phyloP scores from a whole-genome alignment of 1,284 basidiomycete genomes.

The Cutaneotrichosporon daszewskae region DNA sequence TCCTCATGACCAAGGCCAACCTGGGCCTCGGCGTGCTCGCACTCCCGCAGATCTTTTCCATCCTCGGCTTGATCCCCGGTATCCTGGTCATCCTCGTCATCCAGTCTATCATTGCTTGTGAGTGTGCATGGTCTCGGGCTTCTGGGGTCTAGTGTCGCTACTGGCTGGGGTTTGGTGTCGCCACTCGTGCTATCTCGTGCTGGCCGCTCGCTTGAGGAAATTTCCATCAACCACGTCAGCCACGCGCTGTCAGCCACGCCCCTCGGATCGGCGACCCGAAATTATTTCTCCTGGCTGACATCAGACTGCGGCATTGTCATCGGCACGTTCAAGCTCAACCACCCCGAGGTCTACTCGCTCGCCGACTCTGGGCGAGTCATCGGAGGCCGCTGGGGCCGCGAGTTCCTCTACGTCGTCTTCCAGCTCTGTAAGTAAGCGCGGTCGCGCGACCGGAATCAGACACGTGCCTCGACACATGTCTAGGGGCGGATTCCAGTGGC shows the following conservation, averaged over 20 bases:
- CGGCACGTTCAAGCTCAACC: slow-evolving; percentile 24
- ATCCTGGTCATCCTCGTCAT: slow-evolving; percentile 29
- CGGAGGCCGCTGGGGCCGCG: slow-evolving; percentile 18
- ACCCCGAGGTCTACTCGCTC: slow-evolving; percentile 23
- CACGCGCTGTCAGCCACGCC: too few relatives aligned
- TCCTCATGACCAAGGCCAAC: slow-evolving; percentile 31
- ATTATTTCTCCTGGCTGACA: too few relatives aligned
- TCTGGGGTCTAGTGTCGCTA: too few relatives aligned
- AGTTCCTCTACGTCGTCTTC: slow-evolving; percentile 12
- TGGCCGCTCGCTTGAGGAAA: too few relatives aligned
- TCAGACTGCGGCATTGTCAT: slow-evolving; percentile 15
- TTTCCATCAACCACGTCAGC: too few relatives aligned
- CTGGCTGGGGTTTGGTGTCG: too few relatives aligned
- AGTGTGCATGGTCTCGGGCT: slow-evolving; percentile 14
- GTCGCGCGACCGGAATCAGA: too few relatives aligned
- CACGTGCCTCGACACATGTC: too few relatives aligned
- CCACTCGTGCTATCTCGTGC: too few relatives aligned
- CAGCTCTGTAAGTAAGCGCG: slow-evolving; percentile 5
- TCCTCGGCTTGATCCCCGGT: slow-evolving; percentile 34
- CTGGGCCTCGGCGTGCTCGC: slow-evolving; percentile 38
- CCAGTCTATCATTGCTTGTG: slow-evolving; percentile 31
- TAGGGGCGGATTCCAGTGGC: too few relatives aligned
- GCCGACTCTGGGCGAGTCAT: slow-evolving; percentile 29
- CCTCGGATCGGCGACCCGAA: too few relatives aligned
- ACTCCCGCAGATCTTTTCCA: slow-evolving; percentile 31